Evolutionary conservation across 805 yeast species (phyloP).

Genomic region (Starmerella cellae): DNA sequence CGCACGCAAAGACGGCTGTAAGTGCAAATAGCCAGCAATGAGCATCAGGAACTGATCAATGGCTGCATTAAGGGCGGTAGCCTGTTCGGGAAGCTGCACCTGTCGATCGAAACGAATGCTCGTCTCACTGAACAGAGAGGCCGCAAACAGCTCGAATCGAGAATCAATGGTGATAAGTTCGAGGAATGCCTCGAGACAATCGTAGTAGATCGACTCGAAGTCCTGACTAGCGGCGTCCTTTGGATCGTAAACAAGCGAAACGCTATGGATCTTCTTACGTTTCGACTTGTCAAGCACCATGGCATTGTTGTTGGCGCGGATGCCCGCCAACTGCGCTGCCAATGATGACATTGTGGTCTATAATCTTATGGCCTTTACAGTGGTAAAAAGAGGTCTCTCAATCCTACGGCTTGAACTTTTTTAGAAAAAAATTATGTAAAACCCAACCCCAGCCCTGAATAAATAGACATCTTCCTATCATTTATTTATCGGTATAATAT

Average conservation of each 20-base stretch:
- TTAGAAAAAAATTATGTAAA: conserved; percentile 12
- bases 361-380: background rate
- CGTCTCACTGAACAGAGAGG: conserved; percentile 69
- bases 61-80: conserved; percentile 59
- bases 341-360: conserved; percentile 33
- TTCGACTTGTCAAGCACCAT: conserved; percentile 74
- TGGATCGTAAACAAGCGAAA: conserved; percentile 75
- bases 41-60: conserved; percentile 61
- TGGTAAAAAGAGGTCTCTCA: background rate
- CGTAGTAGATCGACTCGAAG: conserved; percentile 62
- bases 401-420: background rate
- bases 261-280: conserved; percentile 75
- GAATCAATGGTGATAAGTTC: conserved; percentile 60
- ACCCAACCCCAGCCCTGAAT: background rate
- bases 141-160: conserved; percentile 57
- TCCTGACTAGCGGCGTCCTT: conserved; percentile 90
- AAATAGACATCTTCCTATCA: no score
- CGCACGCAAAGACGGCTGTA: conserved; percentile 66
- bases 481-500: no score
- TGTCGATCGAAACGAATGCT: conserved; percentile 68
- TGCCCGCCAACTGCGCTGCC: conserved; percentile 67
- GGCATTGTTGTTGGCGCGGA: conserved; percentile 37
- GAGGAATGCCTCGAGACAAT: conserved; percentile 60
- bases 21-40: conserved; percentile 60
- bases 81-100: conserved; percentile 67